phyloP scores from a whole-genome alignment of 2,329 filamentous ascomycete species.

The Diaporthe destruens region DNA sequence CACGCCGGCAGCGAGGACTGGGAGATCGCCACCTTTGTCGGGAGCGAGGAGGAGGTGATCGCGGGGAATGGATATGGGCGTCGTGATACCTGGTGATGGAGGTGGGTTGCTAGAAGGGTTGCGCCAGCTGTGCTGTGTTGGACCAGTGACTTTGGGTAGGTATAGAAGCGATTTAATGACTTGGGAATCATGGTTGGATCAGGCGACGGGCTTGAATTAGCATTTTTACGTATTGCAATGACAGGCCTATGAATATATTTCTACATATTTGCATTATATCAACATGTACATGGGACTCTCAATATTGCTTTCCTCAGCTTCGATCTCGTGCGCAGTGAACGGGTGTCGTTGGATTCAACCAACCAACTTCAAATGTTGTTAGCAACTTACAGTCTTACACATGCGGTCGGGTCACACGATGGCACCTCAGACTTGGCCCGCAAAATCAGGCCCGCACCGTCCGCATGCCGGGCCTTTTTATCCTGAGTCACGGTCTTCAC shows the following conservation, averaged over 20 bases:
- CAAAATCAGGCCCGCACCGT: neutral
- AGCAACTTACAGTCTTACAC: neutral
- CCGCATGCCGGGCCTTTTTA: neutral
- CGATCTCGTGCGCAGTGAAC: neutral
- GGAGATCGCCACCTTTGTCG: slow-evolving; percentile 40
- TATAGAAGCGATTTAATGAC: slow-evolving; percentile 20
- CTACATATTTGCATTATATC: neutral
- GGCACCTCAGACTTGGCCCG: slow-evolving; percentile 1
- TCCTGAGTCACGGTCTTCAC: neutral
- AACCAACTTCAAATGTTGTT: no score
- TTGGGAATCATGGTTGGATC: neutral
- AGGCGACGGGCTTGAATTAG: slow-evolving; percentile 3
- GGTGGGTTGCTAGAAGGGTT: slow-evolving; percentile 19
- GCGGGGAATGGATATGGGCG: slow-evolving; percentile 35
- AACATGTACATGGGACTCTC: neutral
- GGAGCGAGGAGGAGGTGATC: slow-evolving; percentile 37
- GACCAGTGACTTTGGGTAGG: neutral
- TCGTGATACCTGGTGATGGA: slow-evolving; percentile 18
- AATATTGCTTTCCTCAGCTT: neutral
- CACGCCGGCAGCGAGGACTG: slow-evolving; percentile 33
- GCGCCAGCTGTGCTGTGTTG: slow-evolving; percentile 41
- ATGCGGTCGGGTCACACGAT: neutral
- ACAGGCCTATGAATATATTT: slow-evolving; percentile 21
- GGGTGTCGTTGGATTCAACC: neutral
- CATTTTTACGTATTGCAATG: slow-evolving; percentile 28